Conservation (phyloP, 257 asterid species). For the Przewalskia tangutica region DNA sequence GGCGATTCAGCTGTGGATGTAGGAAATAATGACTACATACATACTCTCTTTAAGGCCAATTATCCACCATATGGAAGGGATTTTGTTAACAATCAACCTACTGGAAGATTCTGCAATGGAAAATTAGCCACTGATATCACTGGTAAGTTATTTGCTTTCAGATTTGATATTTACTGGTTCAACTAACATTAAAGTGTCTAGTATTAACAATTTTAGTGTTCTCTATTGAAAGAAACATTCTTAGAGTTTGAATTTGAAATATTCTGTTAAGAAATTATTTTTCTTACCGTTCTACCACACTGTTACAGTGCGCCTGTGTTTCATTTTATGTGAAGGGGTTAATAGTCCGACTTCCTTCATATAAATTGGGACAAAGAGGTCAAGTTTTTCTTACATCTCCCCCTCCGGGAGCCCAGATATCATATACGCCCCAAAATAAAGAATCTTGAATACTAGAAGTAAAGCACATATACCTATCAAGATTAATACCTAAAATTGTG, state of each 20-base stretch:
- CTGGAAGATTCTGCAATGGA: slow-evolving; percentile 92
- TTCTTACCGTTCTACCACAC: neutral
- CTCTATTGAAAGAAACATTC: neutral
- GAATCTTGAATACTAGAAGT: too few species aligned
- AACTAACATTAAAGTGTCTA: neutral
- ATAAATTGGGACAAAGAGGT: too few species aligned
- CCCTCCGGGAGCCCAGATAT: too few species aligned
- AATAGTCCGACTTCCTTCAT: too few species aligned
- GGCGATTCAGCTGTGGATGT: slow-evolving; percentile 81
- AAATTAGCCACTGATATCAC: slow-evolving; percentile 85
- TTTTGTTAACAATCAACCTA: slow-evolving; percentile 45
- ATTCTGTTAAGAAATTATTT: neutral
- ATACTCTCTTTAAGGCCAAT: slow-evolving; percentile 57
- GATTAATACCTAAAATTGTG: too few species aligned
- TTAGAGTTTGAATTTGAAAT: neutral
- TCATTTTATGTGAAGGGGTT: too few species aligned
- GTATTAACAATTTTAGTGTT: neutral
- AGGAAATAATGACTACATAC: slow-evolving; percentile 73
- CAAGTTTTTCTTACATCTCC: too few species aligned
- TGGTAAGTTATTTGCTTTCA: slow-evolving; percentile 26
- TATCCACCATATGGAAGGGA: slow-evolving; percentile 91
- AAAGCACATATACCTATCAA: too few species aligned
- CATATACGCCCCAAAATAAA: too few species aligned
- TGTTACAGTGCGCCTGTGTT: too few species aligned
- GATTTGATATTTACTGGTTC: neutral